A percentile compares a stretch with the other conserved stretches of the same genome.
phyloP scores from a whole-genome alignment of 306 rosid genomes.

The Casuarina glauca region DNA sequence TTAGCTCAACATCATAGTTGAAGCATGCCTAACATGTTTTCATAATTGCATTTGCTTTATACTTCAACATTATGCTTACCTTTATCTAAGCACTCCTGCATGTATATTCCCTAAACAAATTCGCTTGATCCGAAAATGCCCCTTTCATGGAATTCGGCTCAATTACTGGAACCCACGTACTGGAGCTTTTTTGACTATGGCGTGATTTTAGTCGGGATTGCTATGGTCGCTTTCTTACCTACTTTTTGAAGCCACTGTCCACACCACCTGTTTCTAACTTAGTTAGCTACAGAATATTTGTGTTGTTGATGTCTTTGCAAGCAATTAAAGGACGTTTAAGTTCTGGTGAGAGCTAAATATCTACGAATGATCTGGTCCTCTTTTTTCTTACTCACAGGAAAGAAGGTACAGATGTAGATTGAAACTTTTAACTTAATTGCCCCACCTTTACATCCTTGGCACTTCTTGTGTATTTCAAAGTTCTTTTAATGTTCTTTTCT shows the following conservation, averaged over 20 bases:
- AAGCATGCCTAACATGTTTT: slow-evolving; percentile 65
- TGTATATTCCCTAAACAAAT: slow-evolving; percentile 26
- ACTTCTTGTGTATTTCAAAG: not conserved
- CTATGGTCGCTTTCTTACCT: slow-evolving; percentile 19
- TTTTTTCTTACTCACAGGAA: not conserved
- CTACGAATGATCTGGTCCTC: not conserved
- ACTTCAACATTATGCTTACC: slow-evolving; percentile 40
- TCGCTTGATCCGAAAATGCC: slow-evolving; percentile 19
- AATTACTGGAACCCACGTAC: slow-evolving; percentile 44
- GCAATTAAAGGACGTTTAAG: not conserved
- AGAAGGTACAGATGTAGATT: not conserved
- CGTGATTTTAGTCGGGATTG: slow-evolving; percentile 28
- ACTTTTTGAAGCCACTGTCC: not conserved
- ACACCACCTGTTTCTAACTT: slow-evolving; percentile 1
- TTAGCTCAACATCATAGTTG: slow-evolving; percentile 54
- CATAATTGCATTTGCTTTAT: slow-evolving; percentile 54
- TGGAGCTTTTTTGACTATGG: slow-evolving; percentile 29
- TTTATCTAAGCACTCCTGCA: slow-evolving; percentile 46
- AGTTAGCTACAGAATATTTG: slow-evolving; percentile 7
- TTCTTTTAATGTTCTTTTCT: not conserved
- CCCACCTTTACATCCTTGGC: not conserved
- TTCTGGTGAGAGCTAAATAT: slow-evolving; percentile 9
- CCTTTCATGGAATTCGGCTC: slow-evolving; percentile 27
- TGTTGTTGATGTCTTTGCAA: not conserved
- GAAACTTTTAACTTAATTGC: not conserved